phyloP scores from a whole-genome alignment of 1,139 yeast genomes.

The Blastobotrys petasosporus region DNA sequence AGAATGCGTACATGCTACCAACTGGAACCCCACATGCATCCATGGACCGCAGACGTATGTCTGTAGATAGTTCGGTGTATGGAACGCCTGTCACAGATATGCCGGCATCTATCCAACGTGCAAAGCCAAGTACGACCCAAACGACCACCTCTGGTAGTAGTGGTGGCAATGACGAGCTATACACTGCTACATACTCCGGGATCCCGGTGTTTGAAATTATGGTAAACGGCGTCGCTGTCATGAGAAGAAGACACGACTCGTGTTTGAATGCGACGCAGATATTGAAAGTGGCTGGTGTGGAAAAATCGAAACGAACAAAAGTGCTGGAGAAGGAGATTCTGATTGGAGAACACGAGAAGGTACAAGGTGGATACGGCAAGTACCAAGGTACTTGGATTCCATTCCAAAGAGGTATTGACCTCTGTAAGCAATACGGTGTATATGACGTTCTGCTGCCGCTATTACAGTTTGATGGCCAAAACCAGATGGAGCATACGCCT shows the following conservation, averaged over 20 bases:
- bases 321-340: slow-evolving; percentile 85
- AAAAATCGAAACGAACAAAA: slow-evolving; percentile 79
- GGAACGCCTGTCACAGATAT: too few relatives aligned
- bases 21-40: too few relatives aligned
- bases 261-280: slow-evolving; percentile 92
- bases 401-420: slow-evolving; percentile 46
- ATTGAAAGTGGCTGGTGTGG: slow-evolving; percentile 78
- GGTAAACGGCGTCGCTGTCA: slow-evolving; percentile 67
- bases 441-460: slow-evolving; percentile 59
- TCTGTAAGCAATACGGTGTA: slow-evolving; percentile 60
- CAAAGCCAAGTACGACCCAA: too few relatives aligned
- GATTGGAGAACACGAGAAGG: slow-evolving; percentile 79
- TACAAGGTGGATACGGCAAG: slow-evolving; percentile 93
- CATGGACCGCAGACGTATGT: too few relatives aligned
- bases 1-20: too few relatives aligned
- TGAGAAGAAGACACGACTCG: slow-evolving; percentile 75
- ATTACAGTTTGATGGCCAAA: slow-evolving; percentile 49
- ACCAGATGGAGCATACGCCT: slow-evolving; percentile 52
- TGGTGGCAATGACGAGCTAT: slow-evolving; percentile 10
- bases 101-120: too few relatives aligned
- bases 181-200: slow-evolving; percentile 26
- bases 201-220: slow-evolving; percentile 78
- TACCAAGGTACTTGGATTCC: slow-evolving; percentile 97
- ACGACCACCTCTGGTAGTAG: too few relatives aligned
- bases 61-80: too few relatives aligned